Conservation (phyloP, 2,329 filamentous ascomycete species). For the Penicillium italicum region DNA sequence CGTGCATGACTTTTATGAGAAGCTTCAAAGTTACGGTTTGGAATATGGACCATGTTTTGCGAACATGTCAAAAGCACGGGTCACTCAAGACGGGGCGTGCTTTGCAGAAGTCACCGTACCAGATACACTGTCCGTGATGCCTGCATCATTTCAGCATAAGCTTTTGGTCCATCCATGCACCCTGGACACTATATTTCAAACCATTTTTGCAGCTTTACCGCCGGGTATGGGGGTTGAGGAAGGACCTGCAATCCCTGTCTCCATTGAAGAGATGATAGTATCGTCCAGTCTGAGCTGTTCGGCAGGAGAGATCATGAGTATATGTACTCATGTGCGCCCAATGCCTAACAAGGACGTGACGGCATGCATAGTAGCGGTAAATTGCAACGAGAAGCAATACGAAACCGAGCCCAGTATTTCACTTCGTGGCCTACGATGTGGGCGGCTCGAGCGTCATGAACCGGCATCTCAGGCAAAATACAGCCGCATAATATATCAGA, state of each 20-base stretch:
- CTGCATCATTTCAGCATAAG: slow-evolving; percentile 25
- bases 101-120: slow-evolving; percentile 25
- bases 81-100: slow-evolving; percentile 6
- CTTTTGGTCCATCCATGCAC: slow-evolving; percentile 32
- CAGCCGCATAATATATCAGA: slow-evolving; percentile 12
- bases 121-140: slow-evolving; percentile 28
- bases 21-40: slow-evolving; percentile 23
- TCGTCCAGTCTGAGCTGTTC: slow-evolving; percentile 2
- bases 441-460: slow-evolving; percentile 7
- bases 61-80: slow-evolving; percentile 19
- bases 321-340: slow-evolving; percentile 10
- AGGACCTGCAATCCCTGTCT: slow-evolving; percentile 22
- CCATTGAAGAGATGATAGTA: slow-evolving; percentile 20
- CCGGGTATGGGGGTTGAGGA: slow-evolving; percentile 6
- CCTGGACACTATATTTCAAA: slow-evolving; percentile 33
- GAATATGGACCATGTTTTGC: slow-evolving; percentile 31
- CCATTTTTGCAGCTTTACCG: slow-evolving; percentile 21
- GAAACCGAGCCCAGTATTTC: slow-evolving; percentile 8
- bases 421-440: slow-evolving; percentile 16
- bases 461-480: background rate
- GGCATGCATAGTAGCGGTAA: slow-evolving; percentile 15
- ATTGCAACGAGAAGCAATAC: background rate
- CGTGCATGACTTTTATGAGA: slow-evolving; percentile 24
- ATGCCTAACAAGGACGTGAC: background rate
- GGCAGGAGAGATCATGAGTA: slow-evolving; percentile 10